phyloP scores from a whole-genome alignment of 495 filamentous ascomycete genomes.

The Sabuloglossum arenarium region DNA sequence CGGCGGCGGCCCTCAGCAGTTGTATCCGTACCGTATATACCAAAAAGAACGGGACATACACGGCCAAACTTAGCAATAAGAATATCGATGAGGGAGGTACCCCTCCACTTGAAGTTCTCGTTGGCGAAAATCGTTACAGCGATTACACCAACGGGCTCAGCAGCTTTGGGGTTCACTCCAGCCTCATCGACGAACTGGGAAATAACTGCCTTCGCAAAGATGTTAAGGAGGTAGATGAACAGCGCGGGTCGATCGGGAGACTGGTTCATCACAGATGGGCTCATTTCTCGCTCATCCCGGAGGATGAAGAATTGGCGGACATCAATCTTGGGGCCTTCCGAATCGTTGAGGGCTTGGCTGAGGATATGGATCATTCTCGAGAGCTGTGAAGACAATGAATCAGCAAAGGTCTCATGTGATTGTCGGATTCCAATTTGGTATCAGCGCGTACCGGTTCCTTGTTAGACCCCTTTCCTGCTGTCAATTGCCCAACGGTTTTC shows the following conservation, averaged over 20 bases:
- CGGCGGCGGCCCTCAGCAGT: constrained; percentile 43
- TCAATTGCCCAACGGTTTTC: constrained; percentile 55
- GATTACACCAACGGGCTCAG: constrained; percentile 66
- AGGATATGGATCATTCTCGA: constrained; percentile 1
- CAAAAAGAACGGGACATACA: constrained; percentile 70
- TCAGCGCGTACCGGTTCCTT: constrained; percentile 27
- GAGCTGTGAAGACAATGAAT: neutral
- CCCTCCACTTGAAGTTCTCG: constrained; percentile 44
- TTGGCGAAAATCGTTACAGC: constrained; percentile 53
- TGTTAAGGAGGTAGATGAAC: constrained; percentile 66
- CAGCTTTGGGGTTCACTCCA: constrained; percentile 41
- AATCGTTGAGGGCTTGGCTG: constrained; percentile 4
- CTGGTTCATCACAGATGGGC: constrained; percentile 28
- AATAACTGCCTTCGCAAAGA: constrained; percentile 59
- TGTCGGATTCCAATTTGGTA: neutral
- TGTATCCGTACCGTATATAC: constrained; percentile 54
- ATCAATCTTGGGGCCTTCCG: constrained; percentile 23
- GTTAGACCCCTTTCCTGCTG: constrained; percentile 39
- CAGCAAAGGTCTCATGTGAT: neutral
- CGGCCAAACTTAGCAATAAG: constrained; percentile 70
- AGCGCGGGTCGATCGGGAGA: constrained; percentile 33
- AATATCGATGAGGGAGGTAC: constrained; percentile 58
- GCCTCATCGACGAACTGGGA: constrained; percentile 58
- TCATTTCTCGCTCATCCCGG: constrained; percentile 28
- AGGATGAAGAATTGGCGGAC: constrained; percentile 40